Conservation (phyloP, 2,329 filamentous ascomycete species). For the Nannizzia gypsea region DNA sequence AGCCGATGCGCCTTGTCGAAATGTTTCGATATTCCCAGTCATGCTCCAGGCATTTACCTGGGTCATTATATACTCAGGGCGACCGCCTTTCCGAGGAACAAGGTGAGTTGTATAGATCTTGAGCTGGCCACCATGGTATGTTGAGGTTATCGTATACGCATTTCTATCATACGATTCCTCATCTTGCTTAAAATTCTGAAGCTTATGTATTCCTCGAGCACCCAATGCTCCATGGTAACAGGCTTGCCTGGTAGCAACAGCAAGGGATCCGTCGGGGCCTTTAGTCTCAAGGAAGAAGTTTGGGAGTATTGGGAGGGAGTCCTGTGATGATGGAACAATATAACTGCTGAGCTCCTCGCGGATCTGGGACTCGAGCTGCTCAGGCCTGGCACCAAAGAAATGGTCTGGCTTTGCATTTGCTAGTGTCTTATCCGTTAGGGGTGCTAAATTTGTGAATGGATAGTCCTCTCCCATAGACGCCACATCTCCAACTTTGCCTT, state of each 20-base stretch:
- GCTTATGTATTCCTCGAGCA: constrained; percentile 27
- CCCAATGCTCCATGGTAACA: constrained; percentile 31
- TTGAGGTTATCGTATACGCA: constrained; percentile 29
- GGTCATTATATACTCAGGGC: constrained; percentile 10
- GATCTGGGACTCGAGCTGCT: constrained; percentile 20
- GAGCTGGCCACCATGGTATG: constrained; percentile 6
- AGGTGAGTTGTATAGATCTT: constrained; percentile 10
- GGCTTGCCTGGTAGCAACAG: constrained; percentile 26
- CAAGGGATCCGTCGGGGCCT: constrained; percentile 22
- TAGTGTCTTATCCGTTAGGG: constrained; percentile 25
- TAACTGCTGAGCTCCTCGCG: constrained; percentile 16
- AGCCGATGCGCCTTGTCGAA: constrained; percentile 27
- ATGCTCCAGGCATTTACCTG: constrained; percentile 19
- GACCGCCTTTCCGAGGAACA: neutral
- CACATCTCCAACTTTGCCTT: constrained; percentile 13
- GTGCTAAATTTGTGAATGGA: constrained; percentile 26
- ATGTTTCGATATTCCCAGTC: constrained; percentile 21
- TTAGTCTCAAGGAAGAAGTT: constrained; percentile 37
- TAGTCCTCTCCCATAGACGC: constrained; percentile 17
- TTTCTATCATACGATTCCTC: constrained; percentile 29
- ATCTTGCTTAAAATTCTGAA: constrained; percentile 27
- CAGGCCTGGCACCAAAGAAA: constrained; percentile 22
- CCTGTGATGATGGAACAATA: constrained; percentile 22
- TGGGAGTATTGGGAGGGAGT: constrained; percentile 23
- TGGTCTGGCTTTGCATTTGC: constrained; percentile 20